These are phyloP conservation scores for Lepraria neglecta DNA, from an alignment of 495 filamentous ascomycete species.

Conservation along the genomic window DNA sequence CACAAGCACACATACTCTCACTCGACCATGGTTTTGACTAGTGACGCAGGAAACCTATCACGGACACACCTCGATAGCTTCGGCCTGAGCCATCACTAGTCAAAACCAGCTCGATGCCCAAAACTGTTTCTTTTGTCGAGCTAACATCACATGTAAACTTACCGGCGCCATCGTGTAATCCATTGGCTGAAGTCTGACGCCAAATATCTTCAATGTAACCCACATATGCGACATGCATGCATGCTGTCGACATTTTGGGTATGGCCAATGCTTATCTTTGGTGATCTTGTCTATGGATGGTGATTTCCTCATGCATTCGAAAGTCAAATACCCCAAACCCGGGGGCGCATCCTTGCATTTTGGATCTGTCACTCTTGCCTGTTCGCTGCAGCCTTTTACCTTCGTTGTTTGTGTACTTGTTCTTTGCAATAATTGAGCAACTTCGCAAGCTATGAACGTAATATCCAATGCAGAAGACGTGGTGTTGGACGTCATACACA, in stretches of 20 bases:
- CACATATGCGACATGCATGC: neutral
- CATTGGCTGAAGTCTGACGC: neutral
- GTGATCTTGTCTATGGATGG: neutral
- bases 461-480: neutral
- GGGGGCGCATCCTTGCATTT: neutral
- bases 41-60: neutral
- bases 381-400: neutral
- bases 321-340: neutral
- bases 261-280: neutral
- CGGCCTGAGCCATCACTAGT: neutral
- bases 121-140: neutral
- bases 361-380: neutral
- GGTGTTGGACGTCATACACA: neutral
- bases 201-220: neutral
- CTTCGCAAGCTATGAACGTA: neutral
- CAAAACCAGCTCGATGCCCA: neutral
- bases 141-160: neutral
- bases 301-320: neutral
- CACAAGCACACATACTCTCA: no score
- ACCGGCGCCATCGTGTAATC: neutral
- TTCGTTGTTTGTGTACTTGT: neutral
- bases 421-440: neutral
- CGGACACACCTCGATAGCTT: no score
- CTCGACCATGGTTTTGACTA: no score
- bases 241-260: neutral